These are phyloP conservation scores for Ilex asprella DNA, from an alignment of 257 asterid genomes.

Conservation along the genomic window DNA sequence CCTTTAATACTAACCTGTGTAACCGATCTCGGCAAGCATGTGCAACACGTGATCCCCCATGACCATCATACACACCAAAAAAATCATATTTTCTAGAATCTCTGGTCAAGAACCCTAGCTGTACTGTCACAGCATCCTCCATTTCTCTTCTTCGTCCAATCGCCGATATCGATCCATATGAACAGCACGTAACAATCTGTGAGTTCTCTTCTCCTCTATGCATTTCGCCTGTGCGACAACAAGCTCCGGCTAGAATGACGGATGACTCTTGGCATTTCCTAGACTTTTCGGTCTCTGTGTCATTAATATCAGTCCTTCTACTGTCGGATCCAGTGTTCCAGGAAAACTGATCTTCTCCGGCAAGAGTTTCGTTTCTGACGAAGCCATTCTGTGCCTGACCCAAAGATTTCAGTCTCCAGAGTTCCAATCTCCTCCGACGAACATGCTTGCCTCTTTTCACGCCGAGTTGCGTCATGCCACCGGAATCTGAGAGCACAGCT, in stretches of 20 bases:
- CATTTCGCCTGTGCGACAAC: constrained; percentile 8
- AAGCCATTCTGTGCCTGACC: too few relatives aligned
- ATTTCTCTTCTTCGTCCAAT: constrained; percentile 65
- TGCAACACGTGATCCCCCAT: constrained; percentile 71
- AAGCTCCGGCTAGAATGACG: constrained; percentile 6
- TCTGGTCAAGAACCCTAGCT: constrained; percentile 28
- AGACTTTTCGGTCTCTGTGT: too few relatives aligned
- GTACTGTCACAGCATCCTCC: constrained; percentile 68
- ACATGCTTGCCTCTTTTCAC: too few relatives aligned
- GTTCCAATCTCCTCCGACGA: too few relatives aligned
- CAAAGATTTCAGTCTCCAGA: too few relatives aligned
- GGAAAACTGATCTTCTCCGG: too few relatives aligned
- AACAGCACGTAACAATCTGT: constrained; percentile 5
- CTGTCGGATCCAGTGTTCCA: too few relatives aligned
- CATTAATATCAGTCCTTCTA: too few relatives aligned
- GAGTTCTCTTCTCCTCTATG: background rate
- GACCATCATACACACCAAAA: constrained; percentile 74
- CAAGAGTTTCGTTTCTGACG: too few relatives aligned
- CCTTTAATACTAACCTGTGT: constrained; percentile 33
- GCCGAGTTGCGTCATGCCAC: too few relatives aligned
- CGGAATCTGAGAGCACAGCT: too few relatives aligned
- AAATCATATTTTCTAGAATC: constrained; percentile 36
- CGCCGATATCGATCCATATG: constrained; percentile 40
- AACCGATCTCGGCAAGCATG: constrained; percentile 43
- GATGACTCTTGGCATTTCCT: constrained; percentile 6